These are phyloP conservation scores for Macroventuria anomochaeta DNA, from an alignment of 2,329 filamentous ascomycete species.

Conservation along the genomic window DNA sequence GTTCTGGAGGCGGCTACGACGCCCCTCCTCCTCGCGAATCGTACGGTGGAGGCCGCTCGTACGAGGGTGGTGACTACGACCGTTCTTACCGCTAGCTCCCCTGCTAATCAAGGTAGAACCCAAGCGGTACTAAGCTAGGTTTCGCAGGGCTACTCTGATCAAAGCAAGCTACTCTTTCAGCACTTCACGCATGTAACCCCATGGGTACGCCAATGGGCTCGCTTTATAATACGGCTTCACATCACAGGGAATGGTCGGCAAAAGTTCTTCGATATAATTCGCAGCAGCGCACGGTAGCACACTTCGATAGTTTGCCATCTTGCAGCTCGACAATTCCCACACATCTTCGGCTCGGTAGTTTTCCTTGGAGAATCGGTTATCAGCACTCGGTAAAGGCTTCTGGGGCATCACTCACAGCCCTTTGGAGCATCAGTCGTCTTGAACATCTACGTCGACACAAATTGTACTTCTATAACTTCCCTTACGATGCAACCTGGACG, in stretches of 20 bases:
- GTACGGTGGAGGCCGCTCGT: constrained; percentile 49
- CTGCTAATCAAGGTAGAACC: constrained; percentile 47
- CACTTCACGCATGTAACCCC: constrained; percentile 46
- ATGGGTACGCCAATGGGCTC: constrained; percentile 45
- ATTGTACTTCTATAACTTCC: constrained; percentile 54
- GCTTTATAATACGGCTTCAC: constrained; percentile 48
- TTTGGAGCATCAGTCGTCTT: constrained; percentile 47
- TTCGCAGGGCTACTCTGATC: constrained; percentile 32
- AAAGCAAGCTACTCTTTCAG: constrained; percentile 30
- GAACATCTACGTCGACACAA: constrained; percentile 49
- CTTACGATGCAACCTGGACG: constrained; percentile 46
- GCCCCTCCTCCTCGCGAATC: constrained; percentile 48
- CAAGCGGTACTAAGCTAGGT: constrained; percentile 45
- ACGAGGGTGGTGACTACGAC: constrained; percentile 54
- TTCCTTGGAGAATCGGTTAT: constrained; percentile 51
- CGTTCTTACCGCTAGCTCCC: constrained; percentile 50
- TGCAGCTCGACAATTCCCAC: constrained; percentile 44
- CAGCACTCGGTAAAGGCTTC: constrained; percentile 49
- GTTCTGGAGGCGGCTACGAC: constrained; percentile 40
- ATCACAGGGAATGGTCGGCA: constrained; percentile 48
- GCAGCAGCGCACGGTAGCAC: constrained; percentile 43
- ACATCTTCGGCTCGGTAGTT: constrained; percentile 50
- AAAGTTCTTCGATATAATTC: constrained; percentile 49
- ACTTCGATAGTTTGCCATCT: constrained; percentile 43
- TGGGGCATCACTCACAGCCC: constrained; percentile 44